A percentile compares a stretch with the other conserved stretches of the same genome.
Conservation (phyloP, 2,329 filamentous ascomycete species). For the Calycina herbarum region DNA sequence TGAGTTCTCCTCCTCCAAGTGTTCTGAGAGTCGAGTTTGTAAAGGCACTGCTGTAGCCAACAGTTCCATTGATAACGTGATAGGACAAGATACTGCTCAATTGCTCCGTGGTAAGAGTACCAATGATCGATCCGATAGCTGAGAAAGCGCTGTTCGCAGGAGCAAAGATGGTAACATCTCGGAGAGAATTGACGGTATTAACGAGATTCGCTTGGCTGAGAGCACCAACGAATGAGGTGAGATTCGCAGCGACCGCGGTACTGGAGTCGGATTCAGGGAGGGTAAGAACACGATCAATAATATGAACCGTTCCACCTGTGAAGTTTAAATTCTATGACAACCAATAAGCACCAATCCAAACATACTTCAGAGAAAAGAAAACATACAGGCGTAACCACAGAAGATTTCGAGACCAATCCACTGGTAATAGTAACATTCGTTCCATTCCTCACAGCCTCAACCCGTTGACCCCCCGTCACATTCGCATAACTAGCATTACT, state of each 20-base stretch:
- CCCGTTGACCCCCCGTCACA: slow-evolving; percentile 49
- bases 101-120: slow-evolving; percentile 27
- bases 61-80: slow-evolving; percentile 36
- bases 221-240: slow-evolving; percentile 39
- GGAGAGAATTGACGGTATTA: slow-evolving; percentile 40
- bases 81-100: slow-evolving; percentile 36
- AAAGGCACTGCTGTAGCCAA: slow-evolving; percentile 34
- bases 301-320: slow-evolving; percentile 49
- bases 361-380: neutral
- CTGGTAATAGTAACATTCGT: slow-evolving; percentile 40
- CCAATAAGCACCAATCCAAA: neutral
- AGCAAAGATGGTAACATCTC: slow-evolving; percentile 52
- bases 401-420: slow-evolving; percentile 31
- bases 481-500: slow-evolving; percentile 45
- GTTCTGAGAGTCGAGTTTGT: slow-evolving; percentile 32
- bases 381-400: slow-evolving; percentile 31
- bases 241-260: slow-evolving; percentile 39
- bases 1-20: slow-evolving; percentile 32
- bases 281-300: slow-evolving; percentile 51
- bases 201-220: slow-evolving; percentile 37
- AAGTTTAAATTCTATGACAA: slow-evolving; percentile 48
- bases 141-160: slow-evolving; percentile 38
- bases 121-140: slow-evolving; percentile 34
- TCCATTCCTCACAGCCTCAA: slow-evolving; percentile 43
- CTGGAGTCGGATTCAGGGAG: slow-evolving; percentile 42